Conservation (phyloP, 495 filamentous ascomycete genomes). For the Penicillium bialowiezense region DNA sequence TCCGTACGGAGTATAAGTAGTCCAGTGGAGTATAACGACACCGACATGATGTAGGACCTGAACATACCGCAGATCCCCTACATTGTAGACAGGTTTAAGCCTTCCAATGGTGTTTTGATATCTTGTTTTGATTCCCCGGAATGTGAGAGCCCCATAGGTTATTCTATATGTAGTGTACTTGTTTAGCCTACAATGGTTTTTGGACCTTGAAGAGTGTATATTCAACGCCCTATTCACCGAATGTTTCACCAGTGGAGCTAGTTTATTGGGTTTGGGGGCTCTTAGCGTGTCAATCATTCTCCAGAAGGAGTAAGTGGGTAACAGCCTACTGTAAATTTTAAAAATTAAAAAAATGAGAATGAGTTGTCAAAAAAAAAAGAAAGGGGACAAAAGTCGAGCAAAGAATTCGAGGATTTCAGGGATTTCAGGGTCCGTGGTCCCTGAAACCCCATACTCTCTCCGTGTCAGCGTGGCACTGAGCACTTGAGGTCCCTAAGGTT, state of each 20-base stretch:
- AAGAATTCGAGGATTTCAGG: not conserved
- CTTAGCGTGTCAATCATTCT: slow-evolving; percentile 6
- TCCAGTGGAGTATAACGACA: too few species aligned
- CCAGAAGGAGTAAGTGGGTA: slow-evolving; percentile 10
- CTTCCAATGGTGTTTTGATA: not conserved
- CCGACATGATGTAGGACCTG: too few species aligned
- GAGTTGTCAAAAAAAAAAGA: slow-evolving; percentile 8
- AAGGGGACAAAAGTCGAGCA: not conserved
- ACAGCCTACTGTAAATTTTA: slow-evolving; percentile 10
- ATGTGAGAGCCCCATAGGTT: not conserved
- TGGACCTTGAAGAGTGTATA: slow-evolving; percentile 7
- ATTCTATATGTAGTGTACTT: too few species aligned
- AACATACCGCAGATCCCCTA: slow-evolving; percentile 2
- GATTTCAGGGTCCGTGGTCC: slow-evolving; percentile 1
- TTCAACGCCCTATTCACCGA: slow-evolving; percentile 8
- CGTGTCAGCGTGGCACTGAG: too few species aligned
- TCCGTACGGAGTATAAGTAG: too few species aligned
- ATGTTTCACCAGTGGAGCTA: slow-evolving; percentile 19
- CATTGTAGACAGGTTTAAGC: not conserved
- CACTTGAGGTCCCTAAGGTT: too few species aligned
- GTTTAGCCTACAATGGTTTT: too few species aligned
- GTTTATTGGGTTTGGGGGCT: slow-evolving; percentile 18
- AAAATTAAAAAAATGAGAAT: not conserved
- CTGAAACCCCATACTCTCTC: slow-evolving; percentile 3
- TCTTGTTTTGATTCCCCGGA: not conserved